Base-by-base conservation (phyloP, 83 land plant genomes). In the Picea mariana region DNA sequence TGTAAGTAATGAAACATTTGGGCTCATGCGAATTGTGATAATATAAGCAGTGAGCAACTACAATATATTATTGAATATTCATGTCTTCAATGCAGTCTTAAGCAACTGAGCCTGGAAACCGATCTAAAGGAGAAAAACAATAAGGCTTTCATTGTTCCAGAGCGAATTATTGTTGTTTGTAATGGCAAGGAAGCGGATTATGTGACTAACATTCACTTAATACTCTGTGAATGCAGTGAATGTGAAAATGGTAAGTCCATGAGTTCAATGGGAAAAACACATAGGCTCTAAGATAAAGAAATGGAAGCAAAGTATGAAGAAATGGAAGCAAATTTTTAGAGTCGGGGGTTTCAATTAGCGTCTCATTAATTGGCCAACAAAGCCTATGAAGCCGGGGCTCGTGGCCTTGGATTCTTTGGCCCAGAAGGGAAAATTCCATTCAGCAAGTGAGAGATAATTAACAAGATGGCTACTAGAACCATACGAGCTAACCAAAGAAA, bases 401-500 rank as follows among this genome's bases (percentile, higher is more conserved):
- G 18, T 15, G 62, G 62, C 62, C 62, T 61, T 61, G 62, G 18
- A 13, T 8, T 61, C 62, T 61, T 11, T 61, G 16, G 4, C 4
- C 18, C 18, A 1, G 1, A 31, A 31, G 34, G 34, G 11, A 1
- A 47, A 40, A 17, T n/a, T 0, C 24, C 52, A 1, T 4, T 16
- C 24, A 6, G 17, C 52, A 0, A 3, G 21, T 24, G 58, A 75
- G 42, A 42, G 58, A 75, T 17, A 47, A 11, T 11, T 75, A 16
- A 40, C 34, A 3, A 4, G 9, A 42, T 11, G 1, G 34, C 34
- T 31, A 1, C 34, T 31, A 31, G 34, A 31, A 31, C 34, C 34
- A 31, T 31, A 31, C 4, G 42, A 3, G 34, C 95, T 98, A 38
- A 91, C 91, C 62, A 49, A 60, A 78, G 85, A 85, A n/a, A 93